Conservation (phyloP, 495 filamentous ascomycete genomes). For the Pseudomonodictys pantanalensis region DNA sequence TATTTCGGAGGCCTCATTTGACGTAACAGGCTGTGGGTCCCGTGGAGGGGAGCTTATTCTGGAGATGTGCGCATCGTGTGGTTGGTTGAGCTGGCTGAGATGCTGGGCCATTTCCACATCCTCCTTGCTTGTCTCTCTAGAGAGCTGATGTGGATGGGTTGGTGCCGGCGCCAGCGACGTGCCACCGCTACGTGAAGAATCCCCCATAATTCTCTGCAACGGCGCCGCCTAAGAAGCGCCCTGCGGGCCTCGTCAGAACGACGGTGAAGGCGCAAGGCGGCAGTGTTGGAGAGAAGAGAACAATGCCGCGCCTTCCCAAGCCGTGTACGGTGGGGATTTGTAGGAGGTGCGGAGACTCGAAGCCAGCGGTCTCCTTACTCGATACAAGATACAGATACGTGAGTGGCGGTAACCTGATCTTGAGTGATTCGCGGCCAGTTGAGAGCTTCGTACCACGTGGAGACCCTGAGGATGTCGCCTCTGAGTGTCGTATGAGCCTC, state of each 20-base stretch:
- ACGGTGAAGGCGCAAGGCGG: not conserved
- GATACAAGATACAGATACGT: not conserved
- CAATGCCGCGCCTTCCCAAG: not conserved
- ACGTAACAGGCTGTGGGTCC: not conserved
- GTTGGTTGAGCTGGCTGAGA: slow-evolving; percentile 24
- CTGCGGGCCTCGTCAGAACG: too few relatives aligned
- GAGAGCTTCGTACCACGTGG: too few relatives aligned
- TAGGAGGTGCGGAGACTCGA: not conserved
- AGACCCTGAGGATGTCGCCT: too few relatives aligned
- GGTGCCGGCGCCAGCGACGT: slow-evolving; percentile 33
- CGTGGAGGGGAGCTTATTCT: not conserved
- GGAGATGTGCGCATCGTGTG: slow-evolving; percentile 7
- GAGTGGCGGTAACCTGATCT: slow-evolving; percentile 8
- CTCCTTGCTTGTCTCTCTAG: slow-evolving; percentile 28
- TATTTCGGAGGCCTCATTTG: slow-evolving; percentile 16
- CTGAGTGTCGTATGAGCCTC: too few relatives aligned
- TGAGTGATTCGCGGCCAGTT: slow-evolving; percentile 7
- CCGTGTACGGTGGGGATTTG: not conserved
- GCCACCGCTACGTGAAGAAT: slow-evolving; percentile 18
- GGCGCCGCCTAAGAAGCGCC: not conserved
- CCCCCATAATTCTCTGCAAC: slow-evolving; percentile 10
- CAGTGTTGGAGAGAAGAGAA: not conserved
- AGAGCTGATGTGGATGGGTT: slow-evolving; percentile 32
- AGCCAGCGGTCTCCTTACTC: not conserved
- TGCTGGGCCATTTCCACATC: slow-evolving; percentile 35